phyloP scores from a whole-genome alignment of 2,329 filamentous ascomycete genomes.

The Colletotrichum magnum region DNA sequence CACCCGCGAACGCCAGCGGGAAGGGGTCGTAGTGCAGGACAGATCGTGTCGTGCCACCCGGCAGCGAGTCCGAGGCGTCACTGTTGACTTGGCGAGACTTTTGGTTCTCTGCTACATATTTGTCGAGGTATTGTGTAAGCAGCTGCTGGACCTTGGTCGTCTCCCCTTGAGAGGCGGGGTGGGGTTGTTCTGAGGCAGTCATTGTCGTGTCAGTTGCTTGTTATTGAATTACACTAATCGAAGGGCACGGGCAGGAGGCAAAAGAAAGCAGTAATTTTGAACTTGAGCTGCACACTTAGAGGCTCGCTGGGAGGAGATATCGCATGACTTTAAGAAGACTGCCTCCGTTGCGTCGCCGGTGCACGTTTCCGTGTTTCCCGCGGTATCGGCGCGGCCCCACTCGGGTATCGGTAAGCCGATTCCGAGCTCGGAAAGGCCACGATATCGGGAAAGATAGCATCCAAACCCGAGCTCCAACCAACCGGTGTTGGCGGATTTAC shows the following conservation, averaged over 20 bases:
- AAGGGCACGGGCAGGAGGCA: not conserved
- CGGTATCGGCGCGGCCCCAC: slow-evolving; percentile 28
- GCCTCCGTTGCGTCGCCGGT: too few relatives aligned
- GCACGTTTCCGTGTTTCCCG: slow-evolving; percentile 8
- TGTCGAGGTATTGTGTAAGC: slow-evolving; percentile 6
- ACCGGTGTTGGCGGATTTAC: not conserved
- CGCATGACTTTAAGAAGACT: too few relatives aligned
- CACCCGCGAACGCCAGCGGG: slow-evolving; percentile 57
- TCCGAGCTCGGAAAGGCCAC: not conserved
- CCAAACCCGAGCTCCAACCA: slow-evolving; percentile 10
- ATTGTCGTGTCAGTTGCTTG: too few relatives aligned
- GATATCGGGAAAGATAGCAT: slow-evolving; percentile 13
- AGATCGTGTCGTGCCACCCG: slow-evolving; percentile 63
- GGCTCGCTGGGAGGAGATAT: too few relatives aligned
- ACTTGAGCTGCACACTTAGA: too few relatives aligned
- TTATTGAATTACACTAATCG: not conserved
- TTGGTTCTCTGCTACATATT: slow-evolving; percentile 49
- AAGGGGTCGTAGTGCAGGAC: slow-evolving; percentile 61
- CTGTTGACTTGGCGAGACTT: slow-evolving; percentile 55
- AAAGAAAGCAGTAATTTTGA: not conserved
- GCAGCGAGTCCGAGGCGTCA: slow-evolving; percentile 53
- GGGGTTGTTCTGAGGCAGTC: not conserved
- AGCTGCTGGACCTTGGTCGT: slow-evolving; percentile 1
- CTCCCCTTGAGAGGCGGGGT: too few relatives aligned
- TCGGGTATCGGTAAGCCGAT: slow-evolving; percentile 33